Evolutionary conservation across 2,329 filamentous ascomycete genomes (phyloP).

Genomic region (Penicillium paneum): DNA sequence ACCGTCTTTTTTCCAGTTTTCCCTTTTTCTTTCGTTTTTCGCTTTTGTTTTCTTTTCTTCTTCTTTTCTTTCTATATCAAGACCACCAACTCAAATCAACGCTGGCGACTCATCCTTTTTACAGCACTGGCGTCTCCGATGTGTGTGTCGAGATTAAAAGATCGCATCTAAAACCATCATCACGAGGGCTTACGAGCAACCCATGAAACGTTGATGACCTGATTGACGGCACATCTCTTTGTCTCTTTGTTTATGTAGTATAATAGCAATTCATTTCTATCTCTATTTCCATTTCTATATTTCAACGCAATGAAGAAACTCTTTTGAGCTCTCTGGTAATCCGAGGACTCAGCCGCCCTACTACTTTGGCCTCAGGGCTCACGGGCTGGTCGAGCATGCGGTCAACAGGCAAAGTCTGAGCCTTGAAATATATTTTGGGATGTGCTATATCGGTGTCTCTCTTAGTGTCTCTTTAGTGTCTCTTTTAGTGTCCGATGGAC

Average conservation of each 20-base stretch:
- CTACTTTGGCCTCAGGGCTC: constrained; percentile 14
- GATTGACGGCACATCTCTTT: constrained; percentile 40
- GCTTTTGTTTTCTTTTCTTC: constrained; percentile 25
- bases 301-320: constrained; percentile 36
- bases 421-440: constrained; percentile 5
- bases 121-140: constrained; percentile 70
- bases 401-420: constrained; percentile 46
- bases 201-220: constrained; percentile 49
- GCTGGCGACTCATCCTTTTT: constrained; percentile 53
- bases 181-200: constrained; percentile 54
- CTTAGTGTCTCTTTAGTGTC: background rate
- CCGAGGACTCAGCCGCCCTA: constrained; percentile 44
- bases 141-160: constrained; percentile 65
- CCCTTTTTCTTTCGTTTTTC: constrained; percentile 16
- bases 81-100: constrained; percentile 76
- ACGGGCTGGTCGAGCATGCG: constrained; percentile 44
- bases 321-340: constrained; percentile 45
- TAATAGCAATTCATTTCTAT: constrained; percentile 2
- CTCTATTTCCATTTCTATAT: background rate
- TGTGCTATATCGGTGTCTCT: background rate
- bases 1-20: constrained; percentile 32
- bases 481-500: background rate
- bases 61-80: constrained; percentile 46
- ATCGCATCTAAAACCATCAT: constrained; percentile 79
- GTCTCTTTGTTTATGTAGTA: constrained; percentile 8